These are phyloP conservation scores for Lentinula boryana DNA, from an alignment of 768 basidiomycete species.

Conservation along the genomic window DNA sequence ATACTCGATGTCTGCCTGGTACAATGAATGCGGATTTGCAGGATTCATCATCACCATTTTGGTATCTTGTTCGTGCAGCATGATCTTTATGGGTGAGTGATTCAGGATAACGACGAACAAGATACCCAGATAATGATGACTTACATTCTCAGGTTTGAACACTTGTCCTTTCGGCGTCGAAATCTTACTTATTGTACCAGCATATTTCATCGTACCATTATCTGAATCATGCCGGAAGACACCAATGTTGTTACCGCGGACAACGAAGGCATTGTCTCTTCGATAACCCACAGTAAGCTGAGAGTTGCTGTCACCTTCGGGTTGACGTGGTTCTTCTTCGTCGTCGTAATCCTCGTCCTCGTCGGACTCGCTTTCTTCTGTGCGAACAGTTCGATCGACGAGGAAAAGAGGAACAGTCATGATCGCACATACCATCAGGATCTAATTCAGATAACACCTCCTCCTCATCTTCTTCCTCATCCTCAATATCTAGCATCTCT, in stretches of 20 bases:
- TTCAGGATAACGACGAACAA: conserved; percentile 7
- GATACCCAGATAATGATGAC: conserved; percentile 12
- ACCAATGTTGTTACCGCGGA: conserved; percentile 87
- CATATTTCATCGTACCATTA: conserved; percentile 72
- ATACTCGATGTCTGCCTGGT: conserved; percentile 86
- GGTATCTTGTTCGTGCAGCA: conserved; percentile 94
- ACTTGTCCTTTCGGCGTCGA: conserved; percentile 72
- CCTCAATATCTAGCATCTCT: conserved; percentile 76
- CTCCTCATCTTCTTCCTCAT: conserved; percentile 77
- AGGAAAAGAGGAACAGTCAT: neutral
- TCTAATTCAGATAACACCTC: conserved; percentile 67
- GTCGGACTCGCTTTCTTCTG: conserved; percentile 31
- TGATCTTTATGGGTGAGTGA: conserved; percentile 49
- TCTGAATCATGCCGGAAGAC: conserved; percentile 70
- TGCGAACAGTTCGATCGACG: conserved; percentile 4
- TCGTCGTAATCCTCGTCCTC: conserved; percentile 27
- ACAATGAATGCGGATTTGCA: conserved; percentile 72
- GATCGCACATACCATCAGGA: conserved; percentile 40
- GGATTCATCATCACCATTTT: conserved; percentile 94
- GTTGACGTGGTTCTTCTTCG: conserved; percentile 34
- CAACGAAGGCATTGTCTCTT: conserved; percentile 90
- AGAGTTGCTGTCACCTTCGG: conserved; percentile 69
- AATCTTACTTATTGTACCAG: conserved; percentile 82
- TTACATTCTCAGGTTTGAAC: conserved; percentile 83
- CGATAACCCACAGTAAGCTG: conserved; percentile 93